phyloP scores from a whole-genome alignment of 2,329 filamentous ascomycete genomes.

The Fusarium sterilihyphosum region DNA sequence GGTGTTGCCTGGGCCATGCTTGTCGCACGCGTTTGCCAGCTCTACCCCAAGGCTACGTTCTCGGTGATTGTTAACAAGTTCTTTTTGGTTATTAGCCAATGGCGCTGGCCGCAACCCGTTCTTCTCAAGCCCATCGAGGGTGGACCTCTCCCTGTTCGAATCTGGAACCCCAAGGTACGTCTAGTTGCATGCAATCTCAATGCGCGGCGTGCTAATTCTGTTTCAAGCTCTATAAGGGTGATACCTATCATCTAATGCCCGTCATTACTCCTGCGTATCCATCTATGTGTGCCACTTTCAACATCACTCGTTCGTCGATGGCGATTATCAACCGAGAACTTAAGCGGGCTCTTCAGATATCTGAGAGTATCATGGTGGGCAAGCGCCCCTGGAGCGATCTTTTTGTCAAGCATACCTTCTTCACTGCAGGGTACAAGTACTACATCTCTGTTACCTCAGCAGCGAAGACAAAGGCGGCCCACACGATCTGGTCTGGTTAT shows the following conservation, averaged over 20 bases:
- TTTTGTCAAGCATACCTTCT: conserved; percentile 92
- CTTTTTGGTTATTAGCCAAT: conserved; percentile 89
- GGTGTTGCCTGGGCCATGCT: conserved; percentile 99
- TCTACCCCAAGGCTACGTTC: conserved; percentile 92
- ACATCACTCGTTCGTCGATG: conserved; percentile 88
- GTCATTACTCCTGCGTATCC: conserved; percentile 98
- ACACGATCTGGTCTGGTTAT: conserved; percentile 88
- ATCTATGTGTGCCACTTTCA: conserved; percentile 97
- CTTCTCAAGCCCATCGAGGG: conserved; percentile 88
- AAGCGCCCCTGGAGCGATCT: conserved; percentile 86
- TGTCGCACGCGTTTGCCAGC: conserved; percentile 92
- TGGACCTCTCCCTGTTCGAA: conserved; percentile 80
- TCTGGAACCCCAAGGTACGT: conserved; percentile 90
- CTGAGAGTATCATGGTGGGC: conserved; percentile 80
- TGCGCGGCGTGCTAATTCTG: neutral
- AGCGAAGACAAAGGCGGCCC: conserved; percentile 83
- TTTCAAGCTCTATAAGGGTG: conserved; percentile 75
- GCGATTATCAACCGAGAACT: conserved; percentile 86
- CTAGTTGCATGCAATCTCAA: neutral
- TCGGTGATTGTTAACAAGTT: conserved; percentile 93
- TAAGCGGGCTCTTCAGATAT: conserved; percentile 78
- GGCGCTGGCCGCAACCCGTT: conserved; percentile 95
- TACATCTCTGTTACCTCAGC: conserved; percentile 90
- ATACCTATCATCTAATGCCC: conserved; percentile 92
- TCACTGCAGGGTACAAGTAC: conserved; percentile 92